Evolutionary conservation across 495 filamentous ascomycete genomes (phyloP), one percentile per base, ranked within the genome.

Genomic region (Podospora conica): DNA sequence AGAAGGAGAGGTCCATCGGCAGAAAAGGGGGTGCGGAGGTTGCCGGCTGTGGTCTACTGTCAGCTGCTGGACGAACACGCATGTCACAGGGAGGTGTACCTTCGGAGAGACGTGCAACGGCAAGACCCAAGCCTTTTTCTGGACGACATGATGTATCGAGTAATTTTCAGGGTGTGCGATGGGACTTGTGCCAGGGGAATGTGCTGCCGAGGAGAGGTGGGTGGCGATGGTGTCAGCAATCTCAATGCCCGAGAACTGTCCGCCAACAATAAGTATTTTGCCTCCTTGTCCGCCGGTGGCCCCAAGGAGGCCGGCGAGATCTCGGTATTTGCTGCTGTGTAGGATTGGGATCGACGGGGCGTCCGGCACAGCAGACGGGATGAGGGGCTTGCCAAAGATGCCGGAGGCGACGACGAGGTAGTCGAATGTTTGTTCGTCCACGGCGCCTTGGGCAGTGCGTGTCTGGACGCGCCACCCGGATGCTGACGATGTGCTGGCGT

Each of bases 191-290:
- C 71, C 73, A 1, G 84, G 80, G 0, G 82, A 79, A 66, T 87
- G 77, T 3, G 69, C 70, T 0, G 80, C 77, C 22, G 87, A 86
- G 1, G 90, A 91, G 3, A 92, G 74, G 59, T 90, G 85, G 20
- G 87, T 79, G 15, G 91, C 91, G 33, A 93, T 80, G 4, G 86
- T 84, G 22, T 87, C 86, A 8, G 90, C 90, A 53, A 88, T 85
- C 78, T 96, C 92, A 9, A 87, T 83, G 0, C 91, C 91, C 20
- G 90, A 94, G 84, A 96, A 92, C 64, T 90, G 90, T 2, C 92
- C 92, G 4, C 92, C 92, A 9, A 94, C 82, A 15, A 97, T 83
- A 3, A 93, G 82, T 58, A 96, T 84, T 69, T 88, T 90, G n/a
- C 84, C 81, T 0, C 74, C 74, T 18, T 68, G 75, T 0, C 67